Percentiles rank a stretch among this genome's conserved stretches.
These are phyloP conservation scores for Brassica napus DNA, from an alignment of 345 rosid genomes.

Conservation along the genomic window Da-Ae NC_063441.1:1324501-1325000, in stretches of 20 bases:
- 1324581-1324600: constrained; percentile 76
- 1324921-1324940: constrained; percentile 31
- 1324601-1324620: constrained; percentile 64
- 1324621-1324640: constrained; percentile 86
- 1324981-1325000: not conserved
- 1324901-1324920: constrained; percentile 50
- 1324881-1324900: constrained; percentile 67
- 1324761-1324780: constrained; percentile 65
- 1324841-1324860: constrained; percentile 37
- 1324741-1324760: constrained; percentile 76
- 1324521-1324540: constrained; percentile 93
- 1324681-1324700: not conserved
- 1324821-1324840: constrained; percentile 31
- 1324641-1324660: constrained; percentile 90
- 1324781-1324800: constrained; percentile 32
- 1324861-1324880: constrained; percentile 51
- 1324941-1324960: constrained; percentile 10
- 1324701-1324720: not conserved
- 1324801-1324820: constrained; percentile 32
- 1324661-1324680: constrained; percentile 53
- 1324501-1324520: constrained; percentile 74
- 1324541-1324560: constrained; percentile 86
- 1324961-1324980: not conserved
- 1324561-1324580: constrained; percentile 91
- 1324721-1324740: constrained; percentile 47